Base-by-base conservation (phyloP, 2,329 filamentous ascomycete species). In the Rasamsonia emersonii region DNA sequence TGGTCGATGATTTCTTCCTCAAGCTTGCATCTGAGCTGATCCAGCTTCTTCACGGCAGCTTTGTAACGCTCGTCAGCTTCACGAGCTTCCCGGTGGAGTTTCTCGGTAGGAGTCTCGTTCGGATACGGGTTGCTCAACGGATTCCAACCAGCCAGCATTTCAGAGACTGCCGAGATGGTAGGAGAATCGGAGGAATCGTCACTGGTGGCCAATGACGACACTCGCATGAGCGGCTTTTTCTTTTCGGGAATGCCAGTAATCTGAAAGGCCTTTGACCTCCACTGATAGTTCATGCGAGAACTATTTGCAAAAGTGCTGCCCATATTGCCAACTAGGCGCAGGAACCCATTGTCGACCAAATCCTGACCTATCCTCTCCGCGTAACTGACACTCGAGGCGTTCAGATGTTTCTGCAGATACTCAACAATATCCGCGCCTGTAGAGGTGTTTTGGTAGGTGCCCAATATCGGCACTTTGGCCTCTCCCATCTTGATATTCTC, bases 51-150 rank as follows among this genome's bases (percentile, higher is more conserved):
- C 23, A 98, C 82, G 6, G 77, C 78, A 10, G 74, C 72, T 65
- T 95, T 95, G 70, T 98, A 98, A 53, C 82, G 82, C 44, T 95
- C 88, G 46, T 98, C 91, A 1, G 89, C 74, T 58, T 98, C 91
- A 35, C 74, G 73, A 4, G 88, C 86, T 63, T 98, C 91, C 48
- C 91, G 75, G 42, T 86, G 82, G 50, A 98, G 71, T 47, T 80
- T 84, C 49, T 95, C 84, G 4, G 78, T 71, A 0, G 86, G 84
- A 1, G 89, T 94, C 63, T 98, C 93, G 54, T 94, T 93, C n/a
- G 89, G 86, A 52, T 91, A 74, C 18, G 79, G 74, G 50, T 85
- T 88, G 64, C 86, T 93, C 39, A 96, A 72, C 29, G 91, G 83
- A 53, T 93, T 95, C 86, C 91, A 96, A 52, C 82, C 82, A 37